Evolutionary conservation across 225 moss, liverwort and hornwort species (phyloP).

Genomic region (Polytrichum formosum): DNA sequence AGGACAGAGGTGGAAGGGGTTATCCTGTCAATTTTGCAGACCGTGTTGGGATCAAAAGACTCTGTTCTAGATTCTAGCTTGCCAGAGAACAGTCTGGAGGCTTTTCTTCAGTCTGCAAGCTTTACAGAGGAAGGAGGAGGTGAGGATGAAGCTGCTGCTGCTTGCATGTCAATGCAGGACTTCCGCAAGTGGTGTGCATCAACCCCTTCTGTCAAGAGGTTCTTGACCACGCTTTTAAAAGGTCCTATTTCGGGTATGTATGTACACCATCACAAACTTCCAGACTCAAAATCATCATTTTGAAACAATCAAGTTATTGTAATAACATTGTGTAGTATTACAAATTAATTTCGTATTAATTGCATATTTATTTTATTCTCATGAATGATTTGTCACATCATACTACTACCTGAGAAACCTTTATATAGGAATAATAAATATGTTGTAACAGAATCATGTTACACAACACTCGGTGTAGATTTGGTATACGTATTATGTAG

Average conservation of each 20-base stretch:
- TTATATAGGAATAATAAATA: too few species aligned
- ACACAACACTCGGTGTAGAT: too few species aligned
- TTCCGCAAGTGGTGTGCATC: slow-evolving; percentile 65
- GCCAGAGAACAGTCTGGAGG: slow-evolving; percentile 71
- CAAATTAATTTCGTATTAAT: too few species aligned
- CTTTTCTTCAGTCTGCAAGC: slow-evolving; percentile 62
- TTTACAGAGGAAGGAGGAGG: slow-evolving; percentile 45
- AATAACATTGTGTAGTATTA: too few species aligned
- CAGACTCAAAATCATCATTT: too few species aligned
- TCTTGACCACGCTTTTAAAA: slow-evolving; percentile 76
- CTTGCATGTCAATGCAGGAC: slow-evolving; percentile 66
- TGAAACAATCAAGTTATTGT: too few species aligned
- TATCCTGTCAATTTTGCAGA: slow-evolving; percentile 71
- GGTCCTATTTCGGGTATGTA: slow-evolving; percentile 57
- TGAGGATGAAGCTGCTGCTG: slow-evolving; percentile 37
- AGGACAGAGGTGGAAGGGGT: slow-evolving; percentile 94
- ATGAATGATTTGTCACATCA: too few species aligned
- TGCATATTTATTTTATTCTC: too few species aligned
- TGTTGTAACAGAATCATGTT: too few species aligned
- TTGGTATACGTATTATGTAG: too few species aligned
- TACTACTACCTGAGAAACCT: too few species aligned
- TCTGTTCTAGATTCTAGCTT: slow-evolving; percentile 61
- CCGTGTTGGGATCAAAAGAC: slow-evolving; percentile 76
- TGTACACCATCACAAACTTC: background rate
- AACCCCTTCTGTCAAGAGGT: slow-evolving; percentile 77